These are phyloP conservation scores for Ascomycota sp. DNA, from an alignment of 2,329 filamentous ascomycete species.

Conservation along the genomic window DNA sequence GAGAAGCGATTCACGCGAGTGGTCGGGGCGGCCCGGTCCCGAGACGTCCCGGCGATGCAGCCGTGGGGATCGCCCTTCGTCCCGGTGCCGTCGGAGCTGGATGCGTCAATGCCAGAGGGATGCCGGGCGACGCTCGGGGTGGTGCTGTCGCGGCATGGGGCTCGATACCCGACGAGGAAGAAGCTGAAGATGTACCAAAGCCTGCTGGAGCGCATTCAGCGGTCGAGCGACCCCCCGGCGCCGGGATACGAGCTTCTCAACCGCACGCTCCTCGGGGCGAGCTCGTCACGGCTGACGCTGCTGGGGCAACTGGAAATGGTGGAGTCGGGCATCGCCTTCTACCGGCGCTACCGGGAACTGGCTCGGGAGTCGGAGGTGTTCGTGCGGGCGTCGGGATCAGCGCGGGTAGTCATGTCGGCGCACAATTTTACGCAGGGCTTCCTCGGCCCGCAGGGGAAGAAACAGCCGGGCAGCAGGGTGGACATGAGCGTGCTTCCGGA, in stretches of 20 bases:
- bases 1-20: too few relatives aligned
- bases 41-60: too few relatives aligned
- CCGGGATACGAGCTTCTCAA: constrained; percentile 48
- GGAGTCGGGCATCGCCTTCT: constrained; percentile 59
- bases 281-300: constrained; percentile 44
- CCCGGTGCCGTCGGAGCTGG: constrained; percentile 46
- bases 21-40: too few relatives aligned
- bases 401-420: constrained; percentile 55
- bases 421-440: constrained; percentile 59
- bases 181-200: constrained; percentile 45
- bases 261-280: constrained; percentile 50
- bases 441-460: constrained; percentile 22
- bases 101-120: constrained; percentile 35
- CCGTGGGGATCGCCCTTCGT: constrained; percentile 78
- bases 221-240: constrained; percentile 31
- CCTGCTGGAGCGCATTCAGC: constrained; percentile 46
- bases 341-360: constrained; percentile 47
- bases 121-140: constrained; percentile 67
- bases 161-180: constrained; percentile 52
- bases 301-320: constrained; percentile 51
- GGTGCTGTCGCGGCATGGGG: constrained; percentile 67
- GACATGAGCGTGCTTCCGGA: constrained; percentile 52
- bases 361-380: constrained; percentile 41
- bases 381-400: constrained; percentile 47
- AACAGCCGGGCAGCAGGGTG: constrained; percentile 24